Base-by-base conservation (phyloP, 2,329 filamentous ascomycete genomes). In the Akanthomyces muscarius region DNA sequence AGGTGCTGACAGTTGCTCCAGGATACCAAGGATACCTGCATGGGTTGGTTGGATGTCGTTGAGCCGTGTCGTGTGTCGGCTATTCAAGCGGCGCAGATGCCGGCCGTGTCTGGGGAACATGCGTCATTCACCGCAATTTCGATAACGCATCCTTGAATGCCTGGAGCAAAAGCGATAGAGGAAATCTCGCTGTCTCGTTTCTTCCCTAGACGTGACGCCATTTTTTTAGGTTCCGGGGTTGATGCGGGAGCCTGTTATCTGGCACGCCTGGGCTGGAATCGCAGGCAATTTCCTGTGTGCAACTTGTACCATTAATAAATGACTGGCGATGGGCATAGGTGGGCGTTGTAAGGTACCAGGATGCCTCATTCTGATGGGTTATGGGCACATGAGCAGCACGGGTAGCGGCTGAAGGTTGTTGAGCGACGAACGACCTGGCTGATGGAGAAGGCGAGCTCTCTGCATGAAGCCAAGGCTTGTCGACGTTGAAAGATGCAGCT, bases 81-180 rank as follows among this genome's bases (percentile, higher is more conserved):
- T 38, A 45, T 18, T 30, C 36, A 55, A 25, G 52, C 52, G 36
- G 23, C 14, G 23, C n/a, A 13, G 14, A 30, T 50, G 30, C 30
- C 25, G 23, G 25, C 41, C 38, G 38, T 55, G 50, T 59, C 41
- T 48, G 59, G 59, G 48, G 41, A 61, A 61, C 25, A 41, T 45
- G 50, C 59, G 51, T 61, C 59, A 61, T 61, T 61, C 59, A 61
- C 59, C 59, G 59, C 59, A 61, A 54, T 55, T 61, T 61, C 41
- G 51, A 21, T 5, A 48, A 23, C 33, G 21, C 33, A 44, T 7
- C 28, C 7, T 18, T 10, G 54, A 41, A 47, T 36, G 28, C 25
- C 28, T 36, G 28, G 42, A n/a, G 10, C 42, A 30, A 25, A 54
- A n/a, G 5, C 13, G 33, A 30, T 4, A 7, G 30, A 50, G 33